phyloP scores from a whole-genome alignment of 306 rosid genomes.

The Cicer pinnatifidum region DNA sequence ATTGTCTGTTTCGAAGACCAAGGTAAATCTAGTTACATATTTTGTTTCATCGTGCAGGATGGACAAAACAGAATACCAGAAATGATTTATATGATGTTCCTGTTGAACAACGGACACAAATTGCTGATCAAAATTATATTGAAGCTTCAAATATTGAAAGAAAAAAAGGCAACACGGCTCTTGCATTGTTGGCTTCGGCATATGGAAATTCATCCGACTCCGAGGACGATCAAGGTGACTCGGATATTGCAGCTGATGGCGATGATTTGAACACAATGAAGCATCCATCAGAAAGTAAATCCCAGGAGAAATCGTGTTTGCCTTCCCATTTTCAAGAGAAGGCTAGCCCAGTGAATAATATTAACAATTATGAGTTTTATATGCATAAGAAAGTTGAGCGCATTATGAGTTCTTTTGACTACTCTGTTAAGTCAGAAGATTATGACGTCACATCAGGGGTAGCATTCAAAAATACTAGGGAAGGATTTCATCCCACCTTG shows the following conservation, averaged over 20 bases:
- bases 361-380: constrained; percentile 40
- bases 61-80: constrained; percentile 44
- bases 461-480: constrained; percentile 42
- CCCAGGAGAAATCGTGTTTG: constrained; percentile 49
- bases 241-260: constrained; percentile 45
- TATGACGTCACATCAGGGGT: constrained; percentile 50
- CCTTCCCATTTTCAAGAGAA: constrained; percentile 46
- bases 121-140: constrained; percentile 45
- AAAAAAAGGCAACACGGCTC: constrained; percentile 58
- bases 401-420: constrained; percentile 42
- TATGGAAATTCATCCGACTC: constrained; percentile 80
- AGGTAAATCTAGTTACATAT: constrained; percentile 9
- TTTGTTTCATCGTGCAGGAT: constrained; percentile 50
- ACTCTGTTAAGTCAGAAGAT: constrained; percentile 48
- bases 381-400: constrained; percentile 47
- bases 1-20: background rate
- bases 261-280: constrained; percentile 43
- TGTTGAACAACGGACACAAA: constrained; percentile 47
- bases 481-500: constrained; percentile 33
- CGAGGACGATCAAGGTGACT: constrained; percentile 65
- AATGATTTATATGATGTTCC: constrained; percentile 53
- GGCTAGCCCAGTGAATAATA: constrained; percentile 36
- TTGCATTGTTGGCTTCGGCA: constrained; percentile 68
- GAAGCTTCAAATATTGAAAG: constrained; percentile 48
- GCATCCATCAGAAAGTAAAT: constrained; percentile 51